phyloP scores from a whole-genome alignment of 257 asterid genomes.

The Gentiana dahurica region DNA sequence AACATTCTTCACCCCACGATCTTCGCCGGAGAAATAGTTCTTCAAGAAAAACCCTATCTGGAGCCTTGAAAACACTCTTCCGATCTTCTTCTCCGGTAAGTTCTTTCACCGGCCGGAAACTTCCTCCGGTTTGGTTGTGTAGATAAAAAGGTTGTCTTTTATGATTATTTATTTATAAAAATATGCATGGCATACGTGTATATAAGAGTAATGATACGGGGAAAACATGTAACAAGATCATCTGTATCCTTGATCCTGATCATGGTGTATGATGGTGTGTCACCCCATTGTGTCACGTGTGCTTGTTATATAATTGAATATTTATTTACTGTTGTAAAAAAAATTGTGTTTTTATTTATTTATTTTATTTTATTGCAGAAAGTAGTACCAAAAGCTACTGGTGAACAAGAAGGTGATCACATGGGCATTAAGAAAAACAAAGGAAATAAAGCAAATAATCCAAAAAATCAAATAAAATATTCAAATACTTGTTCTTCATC shows the following conservation, averaged over 20 bases:
- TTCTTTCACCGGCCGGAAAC: background rate
- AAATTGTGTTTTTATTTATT: background rate
- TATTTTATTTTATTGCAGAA: background rate
- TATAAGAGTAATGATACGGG: too few species aligned
- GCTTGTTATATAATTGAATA: too few species aligned
- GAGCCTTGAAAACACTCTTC: slow-evolving; percentile 1
- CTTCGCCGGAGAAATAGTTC: background rate
- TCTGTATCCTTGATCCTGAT: too few species aligned
- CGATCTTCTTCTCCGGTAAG: slow-evolving; percentile 6
- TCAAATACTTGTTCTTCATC: background rate
- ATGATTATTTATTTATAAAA: too few species aligned
- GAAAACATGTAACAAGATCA: too few species aligned
- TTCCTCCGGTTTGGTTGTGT: background rate
- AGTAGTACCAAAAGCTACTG: background rate
- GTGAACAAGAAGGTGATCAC: background rate
- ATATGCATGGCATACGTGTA: too few species aligned
- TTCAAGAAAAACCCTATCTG: slow-evolving; percentile 10
- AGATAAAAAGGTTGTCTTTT: too few species aligned
- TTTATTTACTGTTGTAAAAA: background rate
- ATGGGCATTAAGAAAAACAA: background rate
- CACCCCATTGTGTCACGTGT: too few species aligned
- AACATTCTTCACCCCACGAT: background rate
- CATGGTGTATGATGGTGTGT: too few species aligned
- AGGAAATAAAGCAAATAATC: background rate
- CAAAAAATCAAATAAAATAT: background rate